These are phyloP conservation scores for Claviceps sorghi DNA, from an alignment of 2,329 filamentous ascomycete species.

Conservation along the genomic window DNA sequence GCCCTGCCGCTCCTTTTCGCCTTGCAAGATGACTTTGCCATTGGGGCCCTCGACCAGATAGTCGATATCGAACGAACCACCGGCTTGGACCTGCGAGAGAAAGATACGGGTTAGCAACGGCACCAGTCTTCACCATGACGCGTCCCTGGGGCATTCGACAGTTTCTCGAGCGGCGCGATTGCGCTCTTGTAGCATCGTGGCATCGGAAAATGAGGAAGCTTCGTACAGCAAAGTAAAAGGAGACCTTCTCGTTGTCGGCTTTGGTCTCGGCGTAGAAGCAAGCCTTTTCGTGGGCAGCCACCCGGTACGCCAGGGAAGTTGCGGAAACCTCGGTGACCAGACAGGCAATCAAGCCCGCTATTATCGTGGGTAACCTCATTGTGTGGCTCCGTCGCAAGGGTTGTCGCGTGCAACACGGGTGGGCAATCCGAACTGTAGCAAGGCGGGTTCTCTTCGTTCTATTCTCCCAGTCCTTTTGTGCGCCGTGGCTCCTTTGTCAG, in stretches of 20 bases:
- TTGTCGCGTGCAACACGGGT: slow-evolving; percentile 15
- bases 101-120: background rate
- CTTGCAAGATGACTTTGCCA: slow-evolving; percentile 68
- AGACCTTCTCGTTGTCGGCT: slow-evolving; percentile 71
- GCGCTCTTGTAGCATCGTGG: background rate
- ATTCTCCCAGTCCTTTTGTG: background rate
- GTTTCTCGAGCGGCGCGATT: background rate
- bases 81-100: slow-evolving; percentile 70
- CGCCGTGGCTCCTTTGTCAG: slow-evolving; percentile 4
- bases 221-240: slow-evolving; percentile 81
- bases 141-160: background rate
- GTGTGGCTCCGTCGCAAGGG: slow-evolving; percentile 15
- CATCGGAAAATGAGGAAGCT: background rate
- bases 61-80: slow-evolving; percentile 93
- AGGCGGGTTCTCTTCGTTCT: background rate
- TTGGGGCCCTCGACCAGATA: slow-evolving; percentile 75
- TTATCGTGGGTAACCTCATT: slow-evolving; percentile 52
- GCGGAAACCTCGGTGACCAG: slow-evolving; percentile 59
- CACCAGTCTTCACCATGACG: background rate
- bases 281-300: slow-evolving; percentile 79
- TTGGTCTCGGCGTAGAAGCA: slow-evolving; percentile 84
- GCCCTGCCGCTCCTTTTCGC: slow-evolving; percentile 82
- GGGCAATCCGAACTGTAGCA: slow-evolving; percentile 2
- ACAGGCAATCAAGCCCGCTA: slow-evolving; percentile 56
- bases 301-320: slow-evolving; percentile 87